A percentile compares a stretch with the other conserved stretches of the same genome.
Evolutionary conservation across 441 rosid genomes (phyloP).

Genomic region (Gossypium gossypioides): DNA sequence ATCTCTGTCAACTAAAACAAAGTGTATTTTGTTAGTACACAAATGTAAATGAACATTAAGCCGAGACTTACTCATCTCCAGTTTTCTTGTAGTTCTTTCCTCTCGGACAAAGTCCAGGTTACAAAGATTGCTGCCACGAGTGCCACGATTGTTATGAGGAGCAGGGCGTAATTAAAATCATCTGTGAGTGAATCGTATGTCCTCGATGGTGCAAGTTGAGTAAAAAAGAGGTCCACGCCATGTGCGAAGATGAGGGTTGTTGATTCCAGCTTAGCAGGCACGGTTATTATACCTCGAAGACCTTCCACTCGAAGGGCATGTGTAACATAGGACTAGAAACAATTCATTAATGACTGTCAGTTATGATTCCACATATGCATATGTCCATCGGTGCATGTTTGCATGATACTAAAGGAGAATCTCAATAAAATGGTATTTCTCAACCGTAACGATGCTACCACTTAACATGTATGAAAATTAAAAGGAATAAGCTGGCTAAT

Average conservation of each 20-base stretch:
- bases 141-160: conserved; percentile 78
- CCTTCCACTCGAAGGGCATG: conserved; percentile 84
- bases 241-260: conserved; percentile 76
- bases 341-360: conserved; percentile 1
- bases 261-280: conserved; percentile 92
- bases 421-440: neutral
- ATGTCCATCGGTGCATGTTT: neutral
- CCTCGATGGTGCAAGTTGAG: conserved; percentile 90
- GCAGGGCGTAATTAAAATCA: conserved; percentile 86
- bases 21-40: conserved; percentile 4
- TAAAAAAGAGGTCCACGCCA: conserved; percentile 93
- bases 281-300: conserved; percentile 65
- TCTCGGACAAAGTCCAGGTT: conserved; percentile 86
- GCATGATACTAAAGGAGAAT: neutral
- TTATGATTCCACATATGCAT: neutral
- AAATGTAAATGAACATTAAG: neutral
- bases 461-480: neutral
- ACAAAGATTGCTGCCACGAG: conserved; percentile 77
- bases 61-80: conserved; percentile 56
- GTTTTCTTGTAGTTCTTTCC: conserved; percentile 77
- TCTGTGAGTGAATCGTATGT: conserved; percentile 96
- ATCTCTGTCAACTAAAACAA: too few species aligned
- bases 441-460: neutral
- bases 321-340: conserved; percentile 67
- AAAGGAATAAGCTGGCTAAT: neutral